A percentile compares a stretch with the other conserved stretches of the same genome.
phyloP scores from a whole-genome alignment of 106 monocot genomes.

The Vanilla planifolia region DNA sequence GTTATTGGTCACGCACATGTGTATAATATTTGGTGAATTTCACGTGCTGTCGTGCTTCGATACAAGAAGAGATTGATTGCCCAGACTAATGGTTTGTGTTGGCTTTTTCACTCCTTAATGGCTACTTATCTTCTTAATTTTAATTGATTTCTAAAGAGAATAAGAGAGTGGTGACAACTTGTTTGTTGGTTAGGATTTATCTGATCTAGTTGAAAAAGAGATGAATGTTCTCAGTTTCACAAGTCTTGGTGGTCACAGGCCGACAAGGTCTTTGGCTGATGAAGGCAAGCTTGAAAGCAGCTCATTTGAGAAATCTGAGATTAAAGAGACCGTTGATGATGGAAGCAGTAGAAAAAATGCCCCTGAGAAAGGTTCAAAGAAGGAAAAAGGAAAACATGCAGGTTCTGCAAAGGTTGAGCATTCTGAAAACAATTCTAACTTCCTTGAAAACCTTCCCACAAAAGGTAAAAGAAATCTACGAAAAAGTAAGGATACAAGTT shows the following conservation, averaged over 20 bases:
- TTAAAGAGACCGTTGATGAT: slow-evolving; percentile 46
- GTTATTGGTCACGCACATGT: too few species aligned
- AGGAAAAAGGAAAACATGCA: slow-evolving; percentile 65
- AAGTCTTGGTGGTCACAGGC: slow-evolving; percentile 20
- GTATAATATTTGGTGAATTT: too few species aligned
- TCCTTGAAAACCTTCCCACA: slow-evolving; percentile 39
- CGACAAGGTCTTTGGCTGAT: slow-evolving; percentile 14
- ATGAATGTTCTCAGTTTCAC: slow-evolving; percentile 33
- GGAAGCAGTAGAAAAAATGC: slow-evolving; percentile 27
- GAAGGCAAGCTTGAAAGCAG: slow-evolving; percentile 21
- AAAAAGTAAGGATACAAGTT: slow-evolving; percentile 52
- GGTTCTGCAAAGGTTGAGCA: slow-evolving; percentile 34
- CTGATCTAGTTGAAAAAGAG: slow-evolving; percentile 70
- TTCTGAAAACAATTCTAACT: slow-evolving; percentile 52
- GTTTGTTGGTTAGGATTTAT: slow-evolving; percentile 41
- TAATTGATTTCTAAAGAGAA: too few species aligned
- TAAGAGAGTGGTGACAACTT: not conserved
- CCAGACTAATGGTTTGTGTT: too few species aligned
- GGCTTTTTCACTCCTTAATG: too few species aligned
- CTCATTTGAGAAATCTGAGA: slow-evolving; percentile 27
- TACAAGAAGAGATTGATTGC: too few species aligned
- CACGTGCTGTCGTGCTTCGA: too few species aligned
- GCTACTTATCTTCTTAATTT: too few species aligned
- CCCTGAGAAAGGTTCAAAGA: slow-evolving; percentile 68
- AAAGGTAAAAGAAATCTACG: slow-evolving; percentile 76